A percentile compares a stretch with the other conserved stretches of the same genome.
phyloP scores from a whole-genome alignment of 2,329 filamentous ascomycete species.

The Clarireedia sp. region DNA sequence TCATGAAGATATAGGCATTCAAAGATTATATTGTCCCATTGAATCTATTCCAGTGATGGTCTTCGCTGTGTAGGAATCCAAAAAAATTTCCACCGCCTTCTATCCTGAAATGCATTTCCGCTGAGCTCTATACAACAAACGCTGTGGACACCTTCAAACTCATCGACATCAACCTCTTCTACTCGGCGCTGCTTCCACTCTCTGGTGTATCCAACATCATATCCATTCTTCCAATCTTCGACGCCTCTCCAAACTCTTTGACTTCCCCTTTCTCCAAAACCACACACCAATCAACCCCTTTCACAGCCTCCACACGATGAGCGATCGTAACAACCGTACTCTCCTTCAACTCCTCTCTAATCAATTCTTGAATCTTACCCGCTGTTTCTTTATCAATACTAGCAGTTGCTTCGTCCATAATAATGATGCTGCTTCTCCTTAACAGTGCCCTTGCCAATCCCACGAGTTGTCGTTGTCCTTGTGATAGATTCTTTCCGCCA shows the following conservation, averaged over 20 bases:
- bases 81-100: neutral
- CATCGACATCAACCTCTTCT: neutral
- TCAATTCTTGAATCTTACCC: constrained; percentile 42
- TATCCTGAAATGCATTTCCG: no score
- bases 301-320: constrained; percentile 55
- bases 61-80: no score
- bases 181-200: neutral
- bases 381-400: constrained; percentile 57
- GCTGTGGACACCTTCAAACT: neutral
- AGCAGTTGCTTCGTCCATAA: constrained; percentile 60
- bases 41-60: no score
- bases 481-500: constrained; percentile 53
- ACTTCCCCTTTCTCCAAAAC: constrained; percentile 26
- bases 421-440: constrained; percentile 50
- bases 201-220: neutral
- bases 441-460: constrained; percentile 56
- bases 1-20: neutral
- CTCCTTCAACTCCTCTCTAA: constrained; percentile 47
- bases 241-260: constrained; percentile 16
- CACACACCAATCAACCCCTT: constrained; percentile 42
- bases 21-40: no score
- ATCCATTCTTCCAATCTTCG: constrained; percentile 3
- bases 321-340: constrained; percentile 60
- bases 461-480: constrained; percentile 58
- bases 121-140: no score